Conservation (phyloP, 805 yeast genomes). For the Ogataea polymorpha region DNA sequence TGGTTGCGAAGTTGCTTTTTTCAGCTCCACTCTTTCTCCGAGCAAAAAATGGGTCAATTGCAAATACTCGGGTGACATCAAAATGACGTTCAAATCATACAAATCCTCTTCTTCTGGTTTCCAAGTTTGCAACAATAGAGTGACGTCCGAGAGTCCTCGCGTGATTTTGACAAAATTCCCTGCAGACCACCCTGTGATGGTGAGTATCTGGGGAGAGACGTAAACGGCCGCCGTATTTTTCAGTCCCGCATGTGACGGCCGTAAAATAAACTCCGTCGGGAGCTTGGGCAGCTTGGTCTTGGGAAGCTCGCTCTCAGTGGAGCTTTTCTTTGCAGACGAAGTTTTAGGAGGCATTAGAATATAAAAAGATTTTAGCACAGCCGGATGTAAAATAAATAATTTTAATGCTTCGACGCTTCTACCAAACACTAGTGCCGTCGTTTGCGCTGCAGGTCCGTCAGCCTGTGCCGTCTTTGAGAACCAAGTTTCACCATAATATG, state of each 20-base stretch:
- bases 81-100: conserved; percentile 25
- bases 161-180: conserved; percentile 28
- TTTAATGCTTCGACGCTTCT: conserved; percentile 10
- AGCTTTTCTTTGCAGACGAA: conserved; percentile 16
- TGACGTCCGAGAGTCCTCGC: conserved; percentile 24
- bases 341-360: conserved; percentile 28
- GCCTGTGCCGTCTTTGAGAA: conserved; percentile 2
- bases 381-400: background rate
- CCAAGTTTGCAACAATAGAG: conserved; percentile 22
- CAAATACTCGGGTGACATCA: conserved; percentile 22
- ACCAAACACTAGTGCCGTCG: conserved; percentile 13
- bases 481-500: conserved; percentile 14
- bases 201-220: conserved; percentile 25
- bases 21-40: conserved; percentile 39
- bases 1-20: conserved; percentile 49
- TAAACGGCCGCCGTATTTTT: conserved; percentile 19
- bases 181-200: conserved; percentile 19
- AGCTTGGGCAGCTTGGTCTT: conserved; percentile 18
- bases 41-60: conserved; percentile 23
- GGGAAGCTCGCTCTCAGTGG: conserved; percentile 8
- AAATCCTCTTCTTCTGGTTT: conserved; percentile 24
- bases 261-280: conserved; percentile 29
- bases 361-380: conserved; percentile 4
- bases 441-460: background rate
- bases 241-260: conserved; percentile 20